Evolutionary conservation across 345 rosid genomes (phyloP).

Genomic region (Rhizophora mangle): DNA sequence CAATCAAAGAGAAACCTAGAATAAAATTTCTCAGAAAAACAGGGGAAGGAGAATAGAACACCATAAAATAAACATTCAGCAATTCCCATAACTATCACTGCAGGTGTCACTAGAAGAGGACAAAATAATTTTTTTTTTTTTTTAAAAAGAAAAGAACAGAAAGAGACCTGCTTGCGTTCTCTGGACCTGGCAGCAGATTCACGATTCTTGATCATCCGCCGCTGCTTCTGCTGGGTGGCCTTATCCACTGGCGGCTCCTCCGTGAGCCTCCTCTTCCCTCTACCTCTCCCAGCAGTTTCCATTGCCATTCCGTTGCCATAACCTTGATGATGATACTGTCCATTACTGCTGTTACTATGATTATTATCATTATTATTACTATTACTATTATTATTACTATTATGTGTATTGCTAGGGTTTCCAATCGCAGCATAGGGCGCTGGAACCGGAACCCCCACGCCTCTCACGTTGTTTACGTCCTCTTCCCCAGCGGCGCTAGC

Average conservation of each 20-base stretch:
- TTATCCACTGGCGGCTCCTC: conserved; percentile 56
- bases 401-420: not conserved
- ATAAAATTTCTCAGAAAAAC: too few relatives aligned
- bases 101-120: too few relatives aligned
- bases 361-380: not conserved
- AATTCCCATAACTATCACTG: too few relatives aligned
- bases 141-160: not conserved
- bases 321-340: conserved; percentile 3
- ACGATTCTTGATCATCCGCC: conserved; percentile 62
- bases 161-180: conserved; percentile 53
- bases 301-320: not conserved
- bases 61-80: too few relatives aligned
- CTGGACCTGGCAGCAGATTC: conserved; percentile 69
- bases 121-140: not conserved
- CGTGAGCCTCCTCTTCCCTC: conserved; percentile 50
- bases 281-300: conserved; percentile 29
- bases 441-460: conserved; percentile 16
- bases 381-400: not conserved
- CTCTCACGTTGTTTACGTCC: conserved; percentile 42
- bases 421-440: conserved; percentile 10
- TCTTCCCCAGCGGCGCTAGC: conserved; percentile 47
- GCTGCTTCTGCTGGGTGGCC: conserved; percentile 64
- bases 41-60: too few relatives aligned
- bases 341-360: not conserved
- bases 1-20: too few relatives aligned